These are phyloP conservation scores for Candida maltosa DNA, from an alignment of 805 yeast genomes.

Conservation along the genomic window DNA sequence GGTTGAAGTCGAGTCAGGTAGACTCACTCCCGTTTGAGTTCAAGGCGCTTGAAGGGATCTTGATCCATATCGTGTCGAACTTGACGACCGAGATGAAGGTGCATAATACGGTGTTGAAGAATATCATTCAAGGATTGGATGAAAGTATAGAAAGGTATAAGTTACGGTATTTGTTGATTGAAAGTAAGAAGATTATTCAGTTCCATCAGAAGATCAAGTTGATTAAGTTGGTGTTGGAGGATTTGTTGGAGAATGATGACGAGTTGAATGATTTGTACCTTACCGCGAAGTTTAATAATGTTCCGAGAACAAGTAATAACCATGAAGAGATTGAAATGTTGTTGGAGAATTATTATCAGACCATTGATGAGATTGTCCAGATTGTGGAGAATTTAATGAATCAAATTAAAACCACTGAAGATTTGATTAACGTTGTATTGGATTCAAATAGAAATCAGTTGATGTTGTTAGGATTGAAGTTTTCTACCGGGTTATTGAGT, in stretches of 20 bases:
- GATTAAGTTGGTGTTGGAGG: slow-evolving; percentile 82
- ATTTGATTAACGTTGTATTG: slow-evolving; percentile 85
- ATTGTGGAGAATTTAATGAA: slow-evolving; percentile 71
- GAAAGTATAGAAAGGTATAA: slow-evolving; percentile 76
- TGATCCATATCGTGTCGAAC: slow-evolving; percentile 75
- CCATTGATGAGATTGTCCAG: slow-evolving; percentile 92
- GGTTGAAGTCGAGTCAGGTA: slow-evolving; percentile 31
- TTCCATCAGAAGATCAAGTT: slow-evolving; percentile 81
- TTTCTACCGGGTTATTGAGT: slow-evolving; percentile 79
- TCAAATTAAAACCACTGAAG: slow-evolving; percentile 92
- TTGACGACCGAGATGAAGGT: slow-evolving; percentile 84
- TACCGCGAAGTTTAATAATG: slow-evolving; percentile 52
- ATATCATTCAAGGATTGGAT: slow-evolving; percentile 75
- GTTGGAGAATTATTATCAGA: slow-evolving; percentile 85
- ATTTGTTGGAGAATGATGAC: slow-evolving; percentile 82
- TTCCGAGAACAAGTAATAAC: slow-evolving; percentile 51
- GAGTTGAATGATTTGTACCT: slow-evolving; percentile 78
- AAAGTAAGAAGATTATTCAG: slow-evolving; percentile 78
- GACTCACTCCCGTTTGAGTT: slow-evolving; percentile 75
- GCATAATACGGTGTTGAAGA: slow-evolving; percentile 70
- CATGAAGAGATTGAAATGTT: slow-evolving; percentile 89
- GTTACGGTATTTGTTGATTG: slow-evolving; percentile 73
- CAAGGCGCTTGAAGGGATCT: slow-evolving; percentile 83
- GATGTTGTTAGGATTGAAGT: slow-evolving; percentile 81
- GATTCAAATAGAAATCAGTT: slow-evolving; percentile 93